Base-by-base conservation (phyloP, 2,329 filamentous ascomycete genomes). In the Aureobasidium sp. region DNA sequence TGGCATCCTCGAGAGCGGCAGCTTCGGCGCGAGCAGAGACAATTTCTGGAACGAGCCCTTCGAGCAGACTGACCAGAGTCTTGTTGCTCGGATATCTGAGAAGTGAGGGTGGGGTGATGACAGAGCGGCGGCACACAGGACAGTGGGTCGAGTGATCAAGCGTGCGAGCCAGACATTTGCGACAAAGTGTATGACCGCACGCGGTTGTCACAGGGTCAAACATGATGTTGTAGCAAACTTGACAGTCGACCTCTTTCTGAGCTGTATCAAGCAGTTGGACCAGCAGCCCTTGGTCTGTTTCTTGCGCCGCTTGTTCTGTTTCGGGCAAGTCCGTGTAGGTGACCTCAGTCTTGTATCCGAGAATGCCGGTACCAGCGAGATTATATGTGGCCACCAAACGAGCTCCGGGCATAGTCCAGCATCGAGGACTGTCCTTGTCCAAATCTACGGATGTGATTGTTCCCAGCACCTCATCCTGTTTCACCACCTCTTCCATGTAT, bases 131-230 rank as follows among this genome's bases (percentile, higher is more conserved):
- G 71, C 92, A 97, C 15, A 91, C 82, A 0, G 92, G 91, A 70
- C 92, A 97, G 61, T 88, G 80, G 62, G 84, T 82, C 1, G 88
- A 88, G 70, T 94, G 88, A 68, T 93, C 88, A 63, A 95, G 79
- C 7, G 89, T 85, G 49, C 88, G 84, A 62, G 86, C 84, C 25
- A 96, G 79, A 71, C 92, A 97, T 63, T 83, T 82, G 22, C 89
- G 86, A 72, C 92, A 97, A 69, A 94, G 93, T 0, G 91, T 96
- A 72, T 97, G 92, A 1, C 92, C 92, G 69, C 92, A 97, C 1
- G 84, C 81, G 0, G 90, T 95, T 0, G 91, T 96, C 57, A 92
- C 78, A 0, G 92, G 91, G 64, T 96, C 89, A 64, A 91, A 78
- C 72, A 93, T 88, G 25, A 95, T 74, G 44, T 86, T 84, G 72